These are phyloP conservation scores for Fonsecaea pedrosoi DNA, from an alignment of 2,329 filamentous ascomycete species.

Conservation along the genomic window DNA sequence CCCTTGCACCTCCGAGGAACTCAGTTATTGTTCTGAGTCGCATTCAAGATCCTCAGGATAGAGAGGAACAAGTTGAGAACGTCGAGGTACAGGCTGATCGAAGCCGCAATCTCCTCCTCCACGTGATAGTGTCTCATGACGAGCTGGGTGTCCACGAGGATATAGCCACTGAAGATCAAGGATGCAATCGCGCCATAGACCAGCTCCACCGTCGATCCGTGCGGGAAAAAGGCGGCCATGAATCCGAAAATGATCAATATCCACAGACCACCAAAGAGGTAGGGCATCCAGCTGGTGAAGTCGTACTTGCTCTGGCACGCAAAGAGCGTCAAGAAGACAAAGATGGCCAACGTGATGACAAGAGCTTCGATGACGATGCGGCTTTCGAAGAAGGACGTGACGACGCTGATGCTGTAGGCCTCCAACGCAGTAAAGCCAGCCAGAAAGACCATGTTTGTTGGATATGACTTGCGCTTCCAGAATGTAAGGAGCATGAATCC, in stretches of 20 bases:
- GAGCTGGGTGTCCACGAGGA: constrained; percentile 94
- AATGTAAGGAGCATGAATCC: constrained; percentile 85
- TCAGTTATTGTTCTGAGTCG: constrained; percentile 84
- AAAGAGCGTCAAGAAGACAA: constrained; percentile 73
- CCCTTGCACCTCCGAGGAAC: neutral
- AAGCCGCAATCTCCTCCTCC: constrained; percentile 95
- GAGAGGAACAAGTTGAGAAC: constrained; percentile 97
- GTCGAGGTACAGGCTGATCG: constrained; percentile 93
- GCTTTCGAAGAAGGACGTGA: constrained; percentile 87
- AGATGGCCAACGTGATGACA: constrained; percentile 76
- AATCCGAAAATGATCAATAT: constrained; percentile 90
- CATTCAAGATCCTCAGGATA: constrained; percentile 95
- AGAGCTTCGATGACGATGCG: constrained; percentile 88
- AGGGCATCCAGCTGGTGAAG: constrained; percentile 96
- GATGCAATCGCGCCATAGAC: constrained; percentile 81
- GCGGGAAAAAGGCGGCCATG: constrained; percentile 87
- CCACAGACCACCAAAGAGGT: constrained; percentile 90
- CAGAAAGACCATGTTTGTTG: constrained; percentile 92
- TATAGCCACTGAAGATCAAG: constrained; percentile 91
- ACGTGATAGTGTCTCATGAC: constrained; percentile 96
- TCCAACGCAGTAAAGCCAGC: constrained; percentile 87
- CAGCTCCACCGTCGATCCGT: constrained; percentile 80
- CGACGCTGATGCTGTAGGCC: constrained; percentile 90
- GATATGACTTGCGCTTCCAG: constrained; percentile 96
- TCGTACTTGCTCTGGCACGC: constrained; percentile 98